A percentile compares a stretch with the other conserved stretches of the same genome.
Evolutionary conservation across 2,329 filamentous ascomycete genomes (phyloP).

Genomic region (Neofusicoccum ribis): DNA sequence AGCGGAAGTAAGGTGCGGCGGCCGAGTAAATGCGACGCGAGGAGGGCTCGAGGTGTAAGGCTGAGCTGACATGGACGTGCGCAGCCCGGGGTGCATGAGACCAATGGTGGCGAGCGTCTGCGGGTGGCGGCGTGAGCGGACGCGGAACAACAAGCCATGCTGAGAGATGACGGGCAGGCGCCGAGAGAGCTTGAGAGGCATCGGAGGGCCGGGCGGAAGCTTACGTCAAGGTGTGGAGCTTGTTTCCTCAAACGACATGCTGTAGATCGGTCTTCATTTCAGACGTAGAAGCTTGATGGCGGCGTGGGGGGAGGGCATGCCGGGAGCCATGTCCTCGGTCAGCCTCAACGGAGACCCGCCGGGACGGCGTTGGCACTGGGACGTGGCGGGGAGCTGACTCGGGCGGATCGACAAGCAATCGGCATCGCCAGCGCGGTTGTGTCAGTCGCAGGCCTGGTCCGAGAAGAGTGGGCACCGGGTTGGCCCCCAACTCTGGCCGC

Average conservation of each 20-base stretch:
- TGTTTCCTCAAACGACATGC: background rate
- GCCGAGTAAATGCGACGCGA: background rate
- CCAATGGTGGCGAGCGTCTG: background rate
- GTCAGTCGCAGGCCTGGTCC: background rate
- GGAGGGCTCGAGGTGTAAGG: background rate
- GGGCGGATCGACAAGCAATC: background rate
- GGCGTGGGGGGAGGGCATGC: background rate
- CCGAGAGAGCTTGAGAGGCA: background rate
- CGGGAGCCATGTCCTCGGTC: background rate
- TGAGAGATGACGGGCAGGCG: background rate
- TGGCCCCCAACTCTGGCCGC: background rate
- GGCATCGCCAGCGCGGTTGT: background rate
- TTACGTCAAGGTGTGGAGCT: conserved; percentile 10
- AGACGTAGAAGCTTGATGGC: background rate
- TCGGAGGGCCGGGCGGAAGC: background rate
- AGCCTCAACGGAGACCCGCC: background rate
- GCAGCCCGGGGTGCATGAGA: background rate
- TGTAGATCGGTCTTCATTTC: background rate
- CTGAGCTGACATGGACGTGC: conserved; percentile 1
- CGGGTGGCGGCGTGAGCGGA: background rate
- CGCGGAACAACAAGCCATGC: background rate
- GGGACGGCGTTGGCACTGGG: background rate
- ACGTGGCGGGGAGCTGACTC: background rate
- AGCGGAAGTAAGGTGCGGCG: background rate
- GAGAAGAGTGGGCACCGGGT: background rate